Evolutionary conservation across 2,329 filamentous ascomycete genomes (phyloP).

Genomic region (Cladophialophora carrionii): DNA sequence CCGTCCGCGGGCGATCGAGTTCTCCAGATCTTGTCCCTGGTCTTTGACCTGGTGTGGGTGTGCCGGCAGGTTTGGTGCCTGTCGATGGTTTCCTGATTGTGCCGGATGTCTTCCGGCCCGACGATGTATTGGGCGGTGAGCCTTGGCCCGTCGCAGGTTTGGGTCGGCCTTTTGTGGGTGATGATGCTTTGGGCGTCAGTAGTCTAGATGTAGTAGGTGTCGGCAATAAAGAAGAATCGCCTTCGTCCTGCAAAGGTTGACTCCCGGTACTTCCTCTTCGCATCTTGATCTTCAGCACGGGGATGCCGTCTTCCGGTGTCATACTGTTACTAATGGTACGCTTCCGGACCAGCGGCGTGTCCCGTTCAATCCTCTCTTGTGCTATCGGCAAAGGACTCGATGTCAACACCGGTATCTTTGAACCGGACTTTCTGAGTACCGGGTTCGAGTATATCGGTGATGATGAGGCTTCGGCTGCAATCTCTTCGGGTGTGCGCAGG

Average conservation of each 20-base stretch:
- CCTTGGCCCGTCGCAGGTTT: constrained; percentile 42
- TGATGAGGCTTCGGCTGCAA: constrained; percentile 58
- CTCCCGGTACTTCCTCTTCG: constrained; percentile 54
- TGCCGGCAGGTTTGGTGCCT: constrained; percentile 43
- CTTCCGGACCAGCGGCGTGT: constrained; percentile 67
- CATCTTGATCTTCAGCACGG: constrained; percentile 65
- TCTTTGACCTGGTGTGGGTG: constrained; percentile 52
- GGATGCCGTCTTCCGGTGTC: constrained; percentile 64
- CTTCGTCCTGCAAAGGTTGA: constrained; percentile 33
- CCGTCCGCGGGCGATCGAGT: constrained; percentile 55
- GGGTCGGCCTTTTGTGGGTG: constrained; percentile 36
- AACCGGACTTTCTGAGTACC: constrained; percentile 63
- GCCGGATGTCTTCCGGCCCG: constrained; percentile 46
- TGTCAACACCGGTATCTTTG: constrained; percentile 85
- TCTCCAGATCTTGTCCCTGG: constrained; percentile 67
- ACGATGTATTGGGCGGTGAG: constrained; percentile 34
- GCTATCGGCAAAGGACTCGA: constrained; percentile 77
- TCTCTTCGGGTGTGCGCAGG: constrained; percentile 75
- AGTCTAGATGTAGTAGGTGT: constrained; percentile 36
- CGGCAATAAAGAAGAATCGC: constrained; percentile 17
- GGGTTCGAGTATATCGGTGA: constrained; percentile 58
- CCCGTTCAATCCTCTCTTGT: constrained; percentile 71
- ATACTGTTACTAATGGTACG: constrained; percentile 60
- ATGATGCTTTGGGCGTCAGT: constrained; percentile 38
- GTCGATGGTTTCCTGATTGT: constrained; percentile 48